Evolutionary conservation across 768 basidiomycete genomes (phyloP), one percentile per base, ranked within the genome.

Genomic region (Agrocybe chaxingu): DNA sequence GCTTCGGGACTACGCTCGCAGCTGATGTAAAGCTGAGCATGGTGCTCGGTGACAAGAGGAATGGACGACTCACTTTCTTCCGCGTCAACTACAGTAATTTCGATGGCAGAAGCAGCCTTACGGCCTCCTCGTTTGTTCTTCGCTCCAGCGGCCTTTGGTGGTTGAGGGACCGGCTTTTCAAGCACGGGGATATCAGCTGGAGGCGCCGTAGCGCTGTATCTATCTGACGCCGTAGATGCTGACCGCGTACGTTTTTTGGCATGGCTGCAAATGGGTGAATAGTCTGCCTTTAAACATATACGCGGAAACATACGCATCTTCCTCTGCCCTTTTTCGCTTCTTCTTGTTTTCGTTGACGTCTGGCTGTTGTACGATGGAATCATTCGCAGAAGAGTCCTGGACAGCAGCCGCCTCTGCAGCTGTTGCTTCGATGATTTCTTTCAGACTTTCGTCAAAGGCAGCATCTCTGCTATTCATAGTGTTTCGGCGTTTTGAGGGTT

Each of bases 391-490:
- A n/a, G 69, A 62, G 36, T 79, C 79, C 43, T 76, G 71, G 7
- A 66, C 71, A 30, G 77, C 78, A 43, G 80, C 80, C 3, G 85
- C 87, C 63, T 87, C 85, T 5, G 84, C 82, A 19, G 86, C 87
- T 13, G 85, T 85, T 35, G 80, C 81, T 58, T 87, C 84, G 45
- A 90, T 83, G 47, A 88, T 71, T 60, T 87, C 86, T 64, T 87
- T 85, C 49, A 89, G 65, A 62, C 85, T 92, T 62, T 94, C 89
- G 64, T 96, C 95, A 64, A 93, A 95, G 9, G 85, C 87, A 11
- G 95, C 92, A 66, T 97, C 96, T 50, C 96, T 77, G 61, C 92
- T 95, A 66, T 98, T 98, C 93, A 99, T 96, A 45, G 97, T 99
- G 60, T 92, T 93, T 53, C 97, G 79, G 46, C 92, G 83, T 71